These are phyloP conservation scores for Leishmania aethiopica DNA, from an alignment of 208 protist species.

Conservation along the genomic window DNA sequence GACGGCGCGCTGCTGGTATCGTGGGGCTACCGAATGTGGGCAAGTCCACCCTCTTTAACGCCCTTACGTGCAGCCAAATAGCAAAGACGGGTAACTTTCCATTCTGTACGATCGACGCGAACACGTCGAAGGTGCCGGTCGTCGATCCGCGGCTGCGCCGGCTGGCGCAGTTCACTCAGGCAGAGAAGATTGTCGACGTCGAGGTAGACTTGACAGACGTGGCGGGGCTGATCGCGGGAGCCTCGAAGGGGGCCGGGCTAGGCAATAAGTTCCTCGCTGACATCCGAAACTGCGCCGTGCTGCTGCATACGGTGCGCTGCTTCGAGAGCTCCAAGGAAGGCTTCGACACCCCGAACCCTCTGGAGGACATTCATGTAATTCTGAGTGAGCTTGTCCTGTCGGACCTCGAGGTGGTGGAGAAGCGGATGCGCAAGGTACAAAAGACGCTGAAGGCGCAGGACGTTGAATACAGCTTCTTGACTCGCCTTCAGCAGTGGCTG, in stretches of 20 bases:
- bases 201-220: slow-evolving; percentile 90
- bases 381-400: slow-evolving; percentile 81
- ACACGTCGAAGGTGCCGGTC: slow-evolving; percentile 77
- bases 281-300: slow-evolving; percentile 78
- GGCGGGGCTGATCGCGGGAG: slow-evolving; percentile 88
- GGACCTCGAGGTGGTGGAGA: slow-evolving; percentile 84
- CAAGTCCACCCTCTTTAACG: slow-evolving; percentile 95
- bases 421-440: slow-evolving; percentile 42
- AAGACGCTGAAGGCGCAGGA: slow-evolving; percentile 52
- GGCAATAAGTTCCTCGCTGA: slow-evolving; percentile 90
- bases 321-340: slow-evolving; percentile 85
- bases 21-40: slow-evolving; percentile 92
- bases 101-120: slow-evolving; percentile 94
- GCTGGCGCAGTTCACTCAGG: slow-evolving; percentile 71
- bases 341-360: slow-evolving; percentile 75
- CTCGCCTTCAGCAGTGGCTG: slow-evolving; percentile 54
- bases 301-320: slow-evolving; percentile 91
- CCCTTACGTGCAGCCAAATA: slow-evolving; percentile 84
- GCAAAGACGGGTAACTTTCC: slow-evolving; percentile 94
- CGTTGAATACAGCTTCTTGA: slow-evolving; percentile 42
- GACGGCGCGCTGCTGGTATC: slow-evolving; percentile 80
- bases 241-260: slow-evolving; percentile 82
- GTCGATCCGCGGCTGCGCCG: slow-evolving; percentile 72
- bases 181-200: slow-evolving; percentile 71
- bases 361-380: slow-evolving; percentile 82